phyloP scores from a whole-genome alignment of 495 filamentous ascomycete species.

The Parathielavia hyrcaniae region DNA sequence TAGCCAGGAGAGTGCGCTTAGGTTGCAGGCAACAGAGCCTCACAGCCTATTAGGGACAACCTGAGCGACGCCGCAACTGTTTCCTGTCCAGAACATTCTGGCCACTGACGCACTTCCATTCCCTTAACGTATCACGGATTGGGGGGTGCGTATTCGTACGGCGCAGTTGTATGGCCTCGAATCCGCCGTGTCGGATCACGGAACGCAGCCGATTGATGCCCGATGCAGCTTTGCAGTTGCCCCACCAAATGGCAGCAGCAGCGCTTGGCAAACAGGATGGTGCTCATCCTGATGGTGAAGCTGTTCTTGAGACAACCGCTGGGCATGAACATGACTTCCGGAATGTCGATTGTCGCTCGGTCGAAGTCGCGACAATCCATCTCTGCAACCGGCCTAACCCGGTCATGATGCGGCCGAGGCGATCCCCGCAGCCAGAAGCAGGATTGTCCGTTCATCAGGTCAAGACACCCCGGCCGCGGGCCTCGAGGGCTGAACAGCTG shows the following conservation, averaged over 20 bases:
- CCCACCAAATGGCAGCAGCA: too few species aligned
- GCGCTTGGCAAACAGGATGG: not conserved
- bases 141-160: too few species aligned
- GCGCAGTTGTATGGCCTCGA: too few species aligned
- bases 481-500: not conserved
- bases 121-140: too few species aligned
- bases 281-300: slow-evolving; percentile 27
- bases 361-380: not conserved
- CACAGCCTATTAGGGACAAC: too few species aligned
- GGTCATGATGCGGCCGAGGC: not conserved
- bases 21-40: too few species aligned
- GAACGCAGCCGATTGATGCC: too few species aligned
- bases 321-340: not conserved
- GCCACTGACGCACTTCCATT: too few species aligned
- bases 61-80: slow-evolving; percentile 10
- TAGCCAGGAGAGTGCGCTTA: too few species aligned
- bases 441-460: not conserved
- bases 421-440: slow-evolving; percentile 1
- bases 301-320: slow-evolving; percentile 16
- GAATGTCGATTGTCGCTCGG: not conserved
- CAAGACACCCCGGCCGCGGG: slow-evolving; percentile 5
- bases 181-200: too few species aligned
- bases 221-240: not conserved
- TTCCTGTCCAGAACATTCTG: slow-evolving; percentile 5
- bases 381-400: not conserved